These are phyloP conservation scores for Lentinula lateritia DNA, from an alignment of 768 basidiomycete genomes.

Conservation along the genomic window DNA sequence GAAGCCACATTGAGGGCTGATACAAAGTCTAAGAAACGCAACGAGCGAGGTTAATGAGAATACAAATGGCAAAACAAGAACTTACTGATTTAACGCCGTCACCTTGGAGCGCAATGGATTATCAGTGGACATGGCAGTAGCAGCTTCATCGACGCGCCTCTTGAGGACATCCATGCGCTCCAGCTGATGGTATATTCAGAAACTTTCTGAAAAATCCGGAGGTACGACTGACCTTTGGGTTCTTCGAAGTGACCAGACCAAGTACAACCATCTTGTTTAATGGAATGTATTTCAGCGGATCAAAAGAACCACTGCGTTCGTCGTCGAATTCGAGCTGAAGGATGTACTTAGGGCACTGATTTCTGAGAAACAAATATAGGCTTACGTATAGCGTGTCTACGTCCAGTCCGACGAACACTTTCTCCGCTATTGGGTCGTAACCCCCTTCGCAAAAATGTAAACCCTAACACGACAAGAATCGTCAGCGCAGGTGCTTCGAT, in stretches of 20 bases:
- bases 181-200: constrained; percentile 28
- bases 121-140: constrained; percentile 39
- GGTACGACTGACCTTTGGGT: constrained; percentile 28
- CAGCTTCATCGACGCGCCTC: constrained; percentile 48
- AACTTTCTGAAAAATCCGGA: neutral
- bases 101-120: constrained; percentile 37
- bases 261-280: constrained; percentile 40
- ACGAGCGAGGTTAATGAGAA: neutral
- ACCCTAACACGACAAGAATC: constrained; percentile 16
- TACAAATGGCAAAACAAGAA: neutral
- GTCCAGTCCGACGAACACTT: constrained; percentile 53
- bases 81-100: constrained; percentile 49
- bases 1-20: constrained; percentile 63
- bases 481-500: neutral
- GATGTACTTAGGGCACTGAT: constrained; percentile 11
- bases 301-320: constrained; percentile 55
- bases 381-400: constrained; percentile 51
- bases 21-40: constrained; percentile 34
- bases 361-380: neutral
- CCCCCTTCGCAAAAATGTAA: constrained; percentile 57
- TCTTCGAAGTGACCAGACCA: constrained; percentile 46
- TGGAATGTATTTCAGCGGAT: constrained; percentile 49
- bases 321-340: constrained; percentile 58
- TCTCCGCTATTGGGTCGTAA: constrained; percentile 48
- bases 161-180: constrained; percentile 46